Conservation (phyloP, 352 stramenopile genomes). For the Phytophthora capsici region DNA sequence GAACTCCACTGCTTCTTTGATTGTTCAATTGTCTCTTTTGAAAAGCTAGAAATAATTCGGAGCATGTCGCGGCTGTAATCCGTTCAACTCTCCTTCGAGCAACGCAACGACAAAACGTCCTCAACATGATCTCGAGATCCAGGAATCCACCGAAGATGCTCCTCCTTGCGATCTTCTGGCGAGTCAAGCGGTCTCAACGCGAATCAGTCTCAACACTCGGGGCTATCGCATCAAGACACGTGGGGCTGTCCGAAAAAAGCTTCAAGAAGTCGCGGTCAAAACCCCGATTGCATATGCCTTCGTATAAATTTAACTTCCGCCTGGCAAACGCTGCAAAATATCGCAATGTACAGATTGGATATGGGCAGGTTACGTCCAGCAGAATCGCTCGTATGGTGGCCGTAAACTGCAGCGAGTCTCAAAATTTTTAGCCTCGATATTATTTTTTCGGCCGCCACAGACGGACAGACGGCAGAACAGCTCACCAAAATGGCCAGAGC, state of each 20-base stretch:
- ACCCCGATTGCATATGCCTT: background rate
- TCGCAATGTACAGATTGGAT: conserved; percentile 9
- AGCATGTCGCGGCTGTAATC: conserved; percentile 15
- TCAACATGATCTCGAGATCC: conserved; percentile 6
- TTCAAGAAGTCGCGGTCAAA: background rate
- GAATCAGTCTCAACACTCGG: too few species aligned
- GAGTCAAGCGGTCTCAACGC: conserved; percentile 17
- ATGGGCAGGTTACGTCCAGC: conserved; percentile 8
- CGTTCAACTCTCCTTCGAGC: conserved; percentile 18
- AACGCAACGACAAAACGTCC: conserved; percentile 15
- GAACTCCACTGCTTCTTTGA: too few species aligned
- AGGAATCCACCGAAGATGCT: conserved; percentile 17
- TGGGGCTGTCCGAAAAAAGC: conserved; percentile 1
- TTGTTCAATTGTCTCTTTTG: too few species aligned
- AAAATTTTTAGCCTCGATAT: background rate
- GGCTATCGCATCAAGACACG: background rate
- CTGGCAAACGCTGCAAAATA: conserved; percentile 2
- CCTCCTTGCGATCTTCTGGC: conserved; percentile 25
- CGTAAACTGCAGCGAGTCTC: conserved; percentile 4
- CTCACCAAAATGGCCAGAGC: background rate
- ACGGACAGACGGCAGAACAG: background rate
- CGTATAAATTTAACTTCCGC: conserved; percentile 5
- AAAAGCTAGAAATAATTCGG: too few species aligned
- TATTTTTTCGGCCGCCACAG: background rate
- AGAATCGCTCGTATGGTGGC: background rate